Conservation (phyloP, 106 monocot species). For the Xerophyta viscosa region DNA sequence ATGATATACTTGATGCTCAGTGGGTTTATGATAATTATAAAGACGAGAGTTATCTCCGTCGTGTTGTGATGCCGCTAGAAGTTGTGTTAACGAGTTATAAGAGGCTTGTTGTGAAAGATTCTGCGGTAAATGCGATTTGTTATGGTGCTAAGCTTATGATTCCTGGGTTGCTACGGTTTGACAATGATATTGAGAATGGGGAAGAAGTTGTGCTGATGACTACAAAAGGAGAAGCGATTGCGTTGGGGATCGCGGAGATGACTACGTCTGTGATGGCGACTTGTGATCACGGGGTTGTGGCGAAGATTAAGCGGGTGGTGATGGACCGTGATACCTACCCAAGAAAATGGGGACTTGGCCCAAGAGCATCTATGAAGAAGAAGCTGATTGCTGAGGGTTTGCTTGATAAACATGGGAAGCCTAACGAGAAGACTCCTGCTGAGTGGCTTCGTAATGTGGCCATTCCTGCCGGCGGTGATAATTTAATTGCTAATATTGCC, state of each 20-base stretch:
- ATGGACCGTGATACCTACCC: constrained; percentile 95
- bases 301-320: constrained; percentile 85
- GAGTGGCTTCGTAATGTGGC: constrained; percentile 76
- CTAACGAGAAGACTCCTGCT: constrained; percentile 84
- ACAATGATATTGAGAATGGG: constrained; percentile 84
- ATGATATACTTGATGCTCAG: no score
- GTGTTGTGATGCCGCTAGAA: constrained; percentile 84
- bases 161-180: constrained; percentile 81
- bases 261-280: constrained; percentile 93
- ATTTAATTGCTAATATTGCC: no score
- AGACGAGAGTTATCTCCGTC: constrained; percentile 58
- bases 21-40: no score
- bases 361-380: no score
- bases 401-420: no score
- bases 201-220: constrained; percentile 94
- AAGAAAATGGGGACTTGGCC: constrained; percentile 91
- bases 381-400: no score
- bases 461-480: constrained; percentile 66
- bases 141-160: no score
- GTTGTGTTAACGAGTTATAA: constrained; percentile 84
- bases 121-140: no score
- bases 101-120: no score
- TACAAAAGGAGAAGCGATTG: constrained; percentile 87
- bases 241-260: constrained; percentile 89
- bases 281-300: constrained; percentile 81